A percentile compares a stretch with the other conserved stretches of the same genome.
Evolutionary conservation across 106 monocot genomes (phyloP).

Genomic region (Allium cepa): DNA sequence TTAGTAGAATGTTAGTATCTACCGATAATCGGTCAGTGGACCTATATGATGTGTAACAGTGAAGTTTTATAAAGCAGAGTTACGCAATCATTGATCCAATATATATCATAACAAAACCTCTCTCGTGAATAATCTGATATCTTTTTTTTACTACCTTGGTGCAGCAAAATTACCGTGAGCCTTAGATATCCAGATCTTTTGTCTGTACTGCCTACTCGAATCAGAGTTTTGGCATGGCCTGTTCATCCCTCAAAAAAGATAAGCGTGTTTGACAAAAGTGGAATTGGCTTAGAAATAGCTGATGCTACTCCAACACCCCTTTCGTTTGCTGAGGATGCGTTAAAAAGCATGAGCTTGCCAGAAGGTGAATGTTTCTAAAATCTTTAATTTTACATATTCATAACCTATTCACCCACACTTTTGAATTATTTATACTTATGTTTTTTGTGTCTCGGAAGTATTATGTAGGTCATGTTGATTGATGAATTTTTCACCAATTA

Average conservation of each 20-base stretch:
- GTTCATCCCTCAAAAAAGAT: slow-evolving; percentile 61
- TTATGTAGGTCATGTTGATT: no score
- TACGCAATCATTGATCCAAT: no score
- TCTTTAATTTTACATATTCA: background rate
- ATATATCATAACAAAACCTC: no score
- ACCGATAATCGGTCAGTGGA: no score
- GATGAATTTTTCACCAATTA: no score
- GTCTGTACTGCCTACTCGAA: slow-evolving; percentile 58
- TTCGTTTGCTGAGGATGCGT: slow-evolving; percentile 78
- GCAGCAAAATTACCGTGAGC: slow-evolving; percentile 93
- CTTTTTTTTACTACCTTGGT: slow-evolving; percentile 11
- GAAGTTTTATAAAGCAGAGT: no score
- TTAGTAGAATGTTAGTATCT: no score
- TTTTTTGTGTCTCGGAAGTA: no score
- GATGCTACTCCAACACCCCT: slow-evolving; percentile 64
- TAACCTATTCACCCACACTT: no score
- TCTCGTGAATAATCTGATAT: background rate
- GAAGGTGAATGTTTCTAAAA: slow-evolving; percentile 51
- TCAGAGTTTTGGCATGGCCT: slow-evolving; percentile 90
- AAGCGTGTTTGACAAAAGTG: slow-evolving; percentile 21
- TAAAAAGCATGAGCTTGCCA: slow-evolving; percentile 72
- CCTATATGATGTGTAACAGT: no score
- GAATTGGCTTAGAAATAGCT: slow-evolving; percentile 19
- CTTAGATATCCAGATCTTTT: slow-evolving; percentile 80
- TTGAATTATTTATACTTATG: no score